Conservation (phyloP, 257 asterid genomes). For the Primulina huaijiensis region DNA sequence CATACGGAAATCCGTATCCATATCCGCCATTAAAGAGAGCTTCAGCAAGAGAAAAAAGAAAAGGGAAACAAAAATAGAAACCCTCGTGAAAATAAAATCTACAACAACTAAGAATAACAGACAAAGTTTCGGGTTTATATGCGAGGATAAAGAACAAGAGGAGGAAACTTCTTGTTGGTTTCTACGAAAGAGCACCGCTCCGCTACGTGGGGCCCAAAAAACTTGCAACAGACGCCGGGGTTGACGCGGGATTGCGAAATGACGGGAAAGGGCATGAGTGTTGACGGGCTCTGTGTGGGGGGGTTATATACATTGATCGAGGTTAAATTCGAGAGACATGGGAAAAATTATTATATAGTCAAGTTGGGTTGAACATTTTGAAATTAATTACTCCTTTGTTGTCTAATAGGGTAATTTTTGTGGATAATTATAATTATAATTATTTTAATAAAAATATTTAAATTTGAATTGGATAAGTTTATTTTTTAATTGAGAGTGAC, state of each 20-base stretch:
- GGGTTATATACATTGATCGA: neutral
- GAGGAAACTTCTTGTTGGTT: too few relatives aligned
- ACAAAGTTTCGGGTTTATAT: too few relatives aligned
- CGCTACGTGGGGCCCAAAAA: constrained; percentile 15
- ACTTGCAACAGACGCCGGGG: constrained; percentile 26
- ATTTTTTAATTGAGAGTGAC: too few relatives aligned
- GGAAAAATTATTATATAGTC: constrained; percentile 17
- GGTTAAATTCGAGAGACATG: neutral
- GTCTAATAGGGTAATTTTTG: too few relatives aligned
- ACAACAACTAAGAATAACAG: too few relatives aligned
- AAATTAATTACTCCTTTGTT: neutral
- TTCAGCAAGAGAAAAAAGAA: too few relatives aligned
- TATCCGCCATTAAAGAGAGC: neutral
- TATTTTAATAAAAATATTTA: too few relatives aligned
- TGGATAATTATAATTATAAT: too few relatives aligned
- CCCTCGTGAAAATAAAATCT: too few relatives aligned
- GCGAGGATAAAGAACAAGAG: neutral
- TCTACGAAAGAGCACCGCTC: too few relatives aligned
- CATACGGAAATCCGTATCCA: neutral
- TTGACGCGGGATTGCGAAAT: constrained; percentile 56
- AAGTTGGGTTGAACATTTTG: constrained; percentile 15
- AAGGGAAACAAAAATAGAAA: too few relatives aligned
- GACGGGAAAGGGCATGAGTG: constrained; percentile 33
- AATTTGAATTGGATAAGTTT: too few relatives aligned
- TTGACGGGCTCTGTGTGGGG: constrained; percentile 20